These are phyloP conservation scores for Roridomyces roridus DNA, from an alignment of 768 basidiomycete genomes.

Conservation along the genomic window DNA sequence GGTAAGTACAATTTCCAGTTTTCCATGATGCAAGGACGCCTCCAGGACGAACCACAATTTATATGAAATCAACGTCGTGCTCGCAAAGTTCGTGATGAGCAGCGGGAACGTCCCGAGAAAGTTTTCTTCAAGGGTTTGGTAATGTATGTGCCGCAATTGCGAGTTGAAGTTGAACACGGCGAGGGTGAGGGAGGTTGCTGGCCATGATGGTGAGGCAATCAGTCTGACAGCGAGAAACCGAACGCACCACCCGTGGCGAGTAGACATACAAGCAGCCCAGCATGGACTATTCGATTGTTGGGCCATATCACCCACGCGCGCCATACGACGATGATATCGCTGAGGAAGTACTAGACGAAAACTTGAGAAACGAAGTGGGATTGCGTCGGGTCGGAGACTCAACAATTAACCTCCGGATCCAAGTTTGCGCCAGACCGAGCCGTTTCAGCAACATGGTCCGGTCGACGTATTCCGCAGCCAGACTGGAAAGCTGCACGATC, in stretches of 20 bases:
- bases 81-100: constrained; percentile 22
- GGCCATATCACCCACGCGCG: constrained; percentile 26
- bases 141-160: constrained; percentile 10
- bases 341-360: constrained; percentile 18
- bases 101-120: constrained; percentile 25
- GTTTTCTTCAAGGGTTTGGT: background rate
- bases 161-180: constrained; percentile 22
- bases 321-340: constrained; percentile 27
- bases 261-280: constrained; percentile 18
- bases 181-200: constrained; percentile 20
- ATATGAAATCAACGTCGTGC: constrained; percentile 19
- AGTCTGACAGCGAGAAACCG: background rate
- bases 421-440: constrained; percentile 15
- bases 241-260: constrained; percentile 21
- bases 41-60: constrained; percentile 22
- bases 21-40: background rate
- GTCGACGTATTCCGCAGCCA: constrained; percentile 17
- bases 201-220: background rate
- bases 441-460: background rate
- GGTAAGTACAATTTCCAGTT: too few species aligned
- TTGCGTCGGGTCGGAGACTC: too few species aligned
- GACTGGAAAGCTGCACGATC: constrained; percentile 13
- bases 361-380: background rate
- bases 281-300: constrained; percentile 16
- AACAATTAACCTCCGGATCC: constrained; percentile 14